Evolutionary conservation across 2,329 filamentous ascomycete species (phyloP).

Genomic region (Fusarium beomiforme): DNA sequence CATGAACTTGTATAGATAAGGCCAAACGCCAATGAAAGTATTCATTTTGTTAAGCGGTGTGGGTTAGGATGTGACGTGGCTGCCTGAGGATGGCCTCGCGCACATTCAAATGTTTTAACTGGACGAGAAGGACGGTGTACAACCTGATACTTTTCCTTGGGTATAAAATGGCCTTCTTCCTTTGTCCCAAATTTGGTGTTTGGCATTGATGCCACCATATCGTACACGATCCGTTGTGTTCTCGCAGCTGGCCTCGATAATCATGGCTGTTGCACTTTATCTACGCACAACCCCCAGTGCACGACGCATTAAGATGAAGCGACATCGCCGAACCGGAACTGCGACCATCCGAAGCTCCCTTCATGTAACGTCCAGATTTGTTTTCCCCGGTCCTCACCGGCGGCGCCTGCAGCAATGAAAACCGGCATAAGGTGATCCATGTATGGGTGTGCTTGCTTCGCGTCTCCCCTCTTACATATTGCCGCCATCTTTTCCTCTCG

Average conservation of each 20-base stretch:
- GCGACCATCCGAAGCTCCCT: slow-evolving; percentile 57
- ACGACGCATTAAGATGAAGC: slow-evolving; percentile 8
- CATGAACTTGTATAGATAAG: not conserved
- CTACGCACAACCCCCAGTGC: slow-evolving; percentile 3
- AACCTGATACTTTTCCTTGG: not conserved
- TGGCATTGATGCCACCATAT: not conserved
- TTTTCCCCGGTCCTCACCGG: slow-evolving; percentile 53
- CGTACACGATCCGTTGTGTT: not conserved
- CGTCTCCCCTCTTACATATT: slow-evolving; percentile 54
- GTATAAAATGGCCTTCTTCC: not conserved
- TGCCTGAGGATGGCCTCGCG: slow-evolving; percentile 14
- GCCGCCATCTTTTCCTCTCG: slow-evolving; percentile 54
- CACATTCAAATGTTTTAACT: not conserved
- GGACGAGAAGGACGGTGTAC: not conserved
- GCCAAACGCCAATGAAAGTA: slow-evolving; percentile 3
- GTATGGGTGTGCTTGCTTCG: slow-evolving; percentile 58
- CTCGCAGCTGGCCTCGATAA: not conserved
- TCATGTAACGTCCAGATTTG: slow-evolving; percentile 59
- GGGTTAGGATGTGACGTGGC: slow-evolving; percentile 26
- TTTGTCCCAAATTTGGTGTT: not conserved
- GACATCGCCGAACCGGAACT: slow-evolving; percentile 58
- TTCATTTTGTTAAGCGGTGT: slow-evolving; percentile 2
- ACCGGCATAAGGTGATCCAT: slow-evolving; percentile 63
- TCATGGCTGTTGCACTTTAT: not conserved
- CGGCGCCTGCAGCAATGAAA: slow-evolving; percentile 58